Evolutionary conservation across 2,329 filamentous ascomycete genomes (phyloP), one percentile per base, ranked within the genome.

Genomic region (Plectosphaerella sp.): DNA sequence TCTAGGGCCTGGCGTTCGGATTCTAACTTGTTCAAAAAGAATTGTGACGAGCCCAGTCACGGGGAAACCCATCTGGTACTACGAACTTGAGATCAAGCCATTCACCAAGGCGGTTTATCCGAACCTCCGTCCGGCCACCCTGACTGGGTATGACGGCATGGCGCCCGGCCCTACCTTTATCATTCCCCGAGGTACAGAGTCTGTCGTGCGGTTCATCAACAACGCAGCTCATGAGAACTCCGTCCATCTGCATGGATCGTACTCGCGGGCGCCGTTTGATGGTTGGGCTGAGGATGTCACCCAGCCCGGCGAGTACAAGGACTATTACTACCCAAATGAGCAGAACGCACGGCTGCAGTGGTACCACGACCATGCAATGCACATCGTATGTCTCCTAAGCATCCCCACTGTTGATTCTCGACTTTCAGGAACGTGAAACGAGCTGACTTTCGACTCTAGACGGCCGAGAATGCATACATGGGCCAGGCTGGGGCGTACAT

Each of bases 301-400:
- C 1, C 33, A 62, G 2, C 66, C 69, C 2, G 74, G 75, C 2
- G 63, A 79, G 57, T 79, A 72, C 61, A 80, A 82, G 61, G 62
- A 82, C 53, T 82, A 82, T 61, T 81, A 79, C 62, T 82, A 80
- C 54, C 77, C 78, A 37, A 81, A 81, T 60, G 64, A 61, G 24
- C 75, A 80, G 57, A 64, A 64, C 39, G 74, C 69, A 2, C 66
- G 78, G 25, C 73, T 74, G 0, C 69, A 80, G 36, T 81, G 78
- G 77, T 80, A 80, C 54, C 76, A 82, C 58, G 72, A 71, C 52
- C 61, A 63, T 25, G 62, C 64, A 28, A 61, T 70, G 20, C 22
- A 22, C 22, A 22, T 22, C 22, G 51, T 22, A 22, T 22, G 3
- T 22, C 22, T 22, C 22, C 22, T 5, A 22, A 22, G 22, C 22